Evolutionary conservation across 2,329 filamentous ascomycete species (phyloP).

Genomic region (Colletotrichum melonis): DNA sequence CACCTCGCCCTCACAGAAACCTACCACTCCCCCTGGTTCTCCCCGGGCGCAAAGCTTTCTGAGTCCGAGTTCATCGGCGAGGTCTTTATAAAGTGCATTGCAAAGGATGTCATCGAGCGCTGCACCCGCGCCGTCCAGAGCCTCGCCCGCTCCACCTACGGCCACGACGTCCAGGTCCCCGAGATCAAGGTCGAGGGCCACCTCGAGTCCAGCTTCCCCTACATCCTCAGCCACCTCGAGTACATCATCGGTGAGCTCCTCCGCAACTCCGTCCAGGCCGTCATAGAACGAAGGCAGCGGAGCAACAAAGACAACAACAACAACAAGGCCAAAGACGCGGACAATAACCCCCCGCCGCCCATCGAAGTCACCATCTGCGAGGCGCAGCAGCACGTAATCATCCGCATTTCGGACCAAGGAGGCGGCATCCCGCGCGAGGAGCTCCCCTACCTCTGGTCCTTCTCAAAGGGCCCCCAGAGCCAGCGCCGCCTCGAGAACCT

Average conservation of each 20-base stretch:
- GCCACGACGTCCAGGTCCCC: conserved; percentile 77
- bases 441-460: conserved; percentile 94
- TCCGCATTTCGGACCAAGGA: conserved; percentile 94
- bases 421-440: conserved; percentile 90
- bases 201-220: conserved; percentile 90
- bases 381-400: conserved; percentile 93
- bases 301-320: conserved; percentile 45
- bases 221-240: conserved; percentile 94
- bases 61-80: conserved; percentile 91
- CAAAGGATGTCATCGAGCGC: conserved; percentile 86
- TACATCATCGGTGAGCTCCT: conserved; percentile 97
- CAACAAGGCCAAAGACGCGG: conserved; percentile 33
- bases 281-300: conserved; percentile 78
- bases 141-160: conserved; percentile 81
- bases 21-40: conserved; percentile 91
- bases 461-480: conserved; percentile 89
- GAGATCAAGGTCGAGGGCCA: conserved; percentile 88
- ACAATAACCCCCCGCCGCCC: conserved; percentile 64
- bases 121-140: conserved; percentile 82
- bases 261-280: conserved; percentile 93
- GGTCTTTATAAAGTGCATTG: conserved; percentile 93
- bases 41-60: conserved; percentile 78
- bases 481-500: conserved; percentile 86
- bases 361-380: conserved; percentile 97
- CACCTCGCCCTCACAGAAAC: conserved; percentile 95